Percentiles rank a stretch among this genome's conserved stretches.
phyloP scores from a whole-genome alignment of 2,329 filamentous ascomycete species.

The Pseudogymnoascus sp. region DNA sequence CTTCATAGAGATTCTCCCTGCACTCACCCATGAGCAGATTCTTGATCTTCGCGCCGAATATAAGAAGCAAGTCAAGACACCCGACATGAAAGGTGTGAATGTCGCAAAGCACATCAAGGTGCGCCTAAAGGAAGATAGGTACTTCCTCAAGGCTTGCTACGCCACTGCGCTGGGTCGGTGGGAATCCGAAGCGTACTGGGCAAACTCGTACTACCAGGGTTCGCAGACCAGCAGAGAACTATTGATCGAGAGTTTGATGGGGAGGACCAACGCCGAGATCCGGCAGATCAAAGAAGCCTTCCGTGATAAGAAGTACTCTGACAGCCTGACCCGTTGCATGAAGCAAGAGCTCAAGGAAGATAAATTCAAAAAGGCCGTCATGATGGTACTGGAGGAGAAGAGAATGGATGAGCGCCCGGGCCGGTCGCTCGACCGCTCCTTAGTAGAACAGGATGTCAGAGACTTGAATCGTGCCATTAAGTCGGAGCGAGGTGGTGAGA shows the following conservation, averaged over 20 bases:
- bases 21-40: slow-evolving; percentile 78
- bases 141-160: slow-evolving; percentile 86
- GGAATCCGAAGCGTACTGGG: slow-evolving; percentile 95
- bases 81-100: slow-evolving; percentile 70
- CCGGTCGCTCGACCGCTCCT: slow-evolving; percentile 28
- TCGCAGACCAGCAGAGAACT: slow-evolving; percentile 78
- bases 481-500: slow-evolving; percentile 74
- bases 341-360: slow-evolving; percentile 87
- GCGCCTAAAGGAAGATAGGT: slow-evolving; percentile 63
- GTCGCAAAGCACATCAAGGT: slow-evolving; percentile 76
- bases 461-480: slow-evolving; percentile 60
- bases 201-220: slow-evolving; percentile 94
- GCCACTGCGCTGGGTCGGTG: slow-evolving; percentile 80
- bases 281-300: slow-evolving; percentile 79
- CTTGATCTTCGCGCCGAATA: slow-evolving; percentile 81
- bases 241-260: slow-evolving; percentile 88
- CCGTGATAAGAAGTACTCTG: slow-evolving; percentile 81
- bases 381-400: slow-evolving; percentile 73
- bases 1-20: slow-evolving; percentile 76
- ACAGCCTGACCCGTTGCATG: slow-evolving; percentile 78
- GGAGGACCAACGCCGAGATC: slow-evolving; percentile 80
- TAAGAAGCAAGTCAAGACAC: slow-evolving; percentile 79
- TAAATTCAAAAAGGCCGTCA: slow-evolving; percentile 85
- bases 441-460: slow-evolving; percentile 63
- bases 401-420: slow-evolving; percentile 62